phyloP scores from a whole-genome alignment of 1,284 basidiomycete species.

The Xerocomus cyaneibrunnescens region DNA sequence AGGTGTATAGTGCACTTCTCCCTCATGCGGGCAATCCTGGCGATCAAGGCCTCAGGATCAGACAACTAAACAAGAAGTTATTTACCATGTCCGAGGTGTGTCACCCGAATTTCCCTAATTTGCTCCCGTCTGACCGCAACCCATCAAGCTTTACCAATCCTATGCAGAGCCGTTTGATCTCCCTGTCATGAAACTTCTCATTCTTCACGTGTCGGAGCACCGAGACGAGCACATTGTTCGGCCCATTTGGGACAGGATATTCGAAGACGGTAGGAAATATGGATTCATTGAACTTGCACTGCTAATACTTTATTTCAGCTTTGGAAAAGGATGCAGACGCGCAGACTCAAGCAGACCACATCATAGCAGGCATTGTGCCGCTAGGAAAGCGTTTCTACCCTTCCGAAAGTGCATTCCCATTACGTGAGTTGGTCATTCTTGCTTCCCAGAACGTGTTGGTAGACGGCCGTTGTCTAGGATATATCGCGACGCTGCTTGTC shows the following conservation, averaged over 20 bases:
- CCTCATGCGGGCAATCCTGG: slow-evolving; percentile 59
- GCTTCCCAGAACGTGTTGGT: neutral
- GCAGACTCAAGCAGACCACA: slow-evolving; percentile 55
- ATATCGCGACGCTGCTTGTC: slow-evolving; percentile 67
- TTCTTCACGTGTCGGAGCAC: slow-evolving; percentile 92
- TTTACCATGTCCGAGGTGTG: slow-evolving; percentile 72
- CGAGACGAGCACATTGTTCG: slow-evolving; percentile 79
- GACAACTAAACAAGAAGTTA: slow-evolving; percentile 52
- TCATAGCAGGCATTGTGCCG: slow-evolving; percentile 64
- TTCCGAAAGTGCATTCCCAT: slow-evolving; percentile 87
- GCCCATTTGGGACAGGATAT: slow-evolving; percentile 87
- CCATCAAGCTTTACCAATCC: slow-evolving; percentile 75
- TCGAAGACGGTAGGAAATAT: slow-evolving; percentile 65
- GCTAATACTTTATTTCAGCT: slow-evolving; percentile 36
- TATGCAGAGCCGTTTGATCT: slow-evolving; percentile 90
- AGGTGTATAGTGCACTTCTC: slow-evolving; percentile 70
- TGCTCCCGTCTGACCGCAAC: slow-evolving; percentile 10
- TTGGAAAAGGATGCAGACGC: slow-evolving; percentile 50
- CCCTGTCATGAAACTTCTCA: slow-evolving; percentile 83
- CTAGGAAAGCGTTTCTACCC: slow-evolving; percentile 86
- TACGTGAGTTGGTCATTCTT: slow-evolving; percentile 52
- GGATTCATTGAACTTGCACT: neutral
- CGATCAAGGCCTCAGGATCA: slow-evolving; percentile 56
- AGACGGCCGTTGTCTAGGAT: slow-evolving; percentile 46
- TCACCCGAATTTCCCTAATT: slow-evolving; percentile 1